These are phyloP conservation scores for Chaetomium fimeti DNA, from an alignment of 495 filamentous ascomycete genomes.

Conservation along the genomic window DNA sequence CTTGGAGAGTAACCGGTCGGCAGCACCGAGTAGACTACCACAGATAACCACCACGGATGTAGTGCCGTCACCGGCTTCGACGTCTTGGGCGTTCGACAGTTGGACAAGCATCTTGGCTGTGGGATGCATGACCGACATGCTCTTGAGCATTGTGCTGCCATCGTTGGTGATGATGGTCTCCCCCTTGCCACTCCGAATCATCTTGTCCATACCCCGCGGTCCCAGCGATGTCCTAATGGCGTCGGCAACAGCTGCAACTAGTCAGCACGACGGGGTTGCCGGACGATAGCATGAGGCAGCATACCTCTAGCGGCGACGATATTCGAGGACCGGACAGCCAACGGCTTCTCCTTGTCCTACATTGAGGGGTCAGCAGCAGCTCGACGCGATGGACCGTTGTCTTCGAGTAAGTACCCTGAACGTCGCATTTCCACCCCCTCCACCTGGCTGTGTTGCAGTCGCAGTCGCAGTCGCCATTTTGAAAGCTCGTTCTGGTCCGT, in stretches of 20 bases:
- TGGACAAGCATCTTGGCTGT: conserved; percentile 99
- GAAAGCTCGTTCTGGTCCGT: conserved; percentile 28
- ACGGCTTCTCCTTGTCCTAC: conserved; percentile 97
- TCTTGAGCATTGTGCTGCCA: conserved; percentile 96
- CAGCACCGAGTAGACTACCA: conserved; percentile 88
- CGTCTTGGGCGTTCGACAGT: conserved; percentile 93
- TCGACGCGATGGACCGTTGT: conserved; percentile 12
- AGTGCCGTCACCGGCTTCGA: conserved; percentile 97
- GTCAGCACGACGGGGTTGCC: conserved; percentile 14
- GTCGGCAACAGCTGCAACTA: conserved; percentile 77
- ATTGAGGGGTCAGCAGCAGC: conserved; percentile 44
- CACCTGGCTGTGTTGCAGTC: conserved; percentile 49
- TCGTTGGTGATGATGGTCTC: conserved; percentile 99
- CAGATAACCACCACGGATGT: conserved; percentile 98
- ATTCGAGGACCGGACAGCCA: conserved; percentile 88
- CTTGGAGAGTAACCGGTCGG: conserved; percentile 83
- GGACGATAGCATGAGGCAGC: conserved; percentile 22
- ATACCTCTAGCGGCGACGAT: conserved; percentile 95
- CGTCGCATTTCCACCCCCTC: conserved; percentile 62
- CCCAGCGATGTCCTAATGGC: conserved; percentile 78
- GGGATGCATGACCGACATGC: conserved; percentile 98
- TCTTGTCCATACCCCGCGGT: conserved; percentile 86
- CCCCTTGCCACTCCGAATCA: conserved; percentile 96
- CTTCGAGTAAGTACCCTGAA: conserved; percentile 64
- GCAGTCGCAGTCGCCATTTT: conserved; percentile 61